Percentiles rank a stretch among this genome's conserved stretches.
Conservation (phyloP, 164 flowering plant genomes). For the Buxus sempervirens region DNA sequence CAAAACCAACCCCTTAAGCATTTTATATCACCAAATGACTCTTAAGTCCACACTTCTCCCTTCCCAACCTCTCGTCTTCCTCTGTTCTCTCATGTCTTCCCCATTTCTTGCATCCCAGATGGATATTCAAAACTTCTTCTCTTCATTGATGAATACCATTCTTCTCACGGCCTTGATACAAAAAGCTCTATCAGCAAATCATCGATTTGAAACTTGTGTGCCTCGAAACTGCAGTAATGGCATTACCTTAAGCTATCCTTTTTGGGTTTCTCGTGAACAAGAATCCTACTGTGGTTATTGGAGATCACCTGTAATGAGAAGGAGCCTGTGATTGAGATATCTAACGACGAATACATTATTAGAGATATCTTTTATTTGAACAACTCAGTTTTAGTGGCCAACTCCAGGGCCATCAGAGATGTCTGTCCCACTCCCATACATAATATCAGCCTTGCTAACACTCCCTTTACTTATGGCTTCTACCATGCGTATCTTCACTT, state of each 20-base stretch:
- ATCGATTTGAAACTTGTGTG: slow-evolving; percentile 9
- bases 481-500: neutral
- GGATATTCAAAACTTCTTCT: too few species aligned
- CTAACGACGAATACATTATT: slow-evolving; percentile 3
- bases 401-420: neutral
- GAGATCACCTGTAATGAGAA: slow-evolving; percentile 9
- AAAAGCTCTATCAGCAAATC: too few species aligned
- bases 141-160: too few species aligned
- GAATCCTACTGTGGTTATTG: too few species aligned
- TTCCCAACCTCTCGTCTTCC: too few species aligned
- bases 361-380: neutral
- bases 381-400: neutral
- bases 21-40: too few species aligned
- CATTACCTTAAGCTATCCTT: slow-evolving; percentile 17
- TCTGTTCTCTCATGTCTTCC: too few species aligned
- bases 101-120: too few species aligned
- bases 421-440: neutral
- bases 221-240: slow-evolving; percentile 13
- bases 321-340: neutral
- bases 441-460: neutral
- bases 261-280: too few species aligned
- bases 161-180: too few species aligned
- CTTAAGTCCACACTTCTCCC: too few species aligned
- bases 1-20: too few species aligned
- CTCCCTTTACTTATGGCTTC: neutral